Evolutionary conservation across 2,329 filamentous ascomycete species (phyloP), one percentile per base, ranked within the genome.

Genomic region (Amesomyces nigricolor): DNA sequence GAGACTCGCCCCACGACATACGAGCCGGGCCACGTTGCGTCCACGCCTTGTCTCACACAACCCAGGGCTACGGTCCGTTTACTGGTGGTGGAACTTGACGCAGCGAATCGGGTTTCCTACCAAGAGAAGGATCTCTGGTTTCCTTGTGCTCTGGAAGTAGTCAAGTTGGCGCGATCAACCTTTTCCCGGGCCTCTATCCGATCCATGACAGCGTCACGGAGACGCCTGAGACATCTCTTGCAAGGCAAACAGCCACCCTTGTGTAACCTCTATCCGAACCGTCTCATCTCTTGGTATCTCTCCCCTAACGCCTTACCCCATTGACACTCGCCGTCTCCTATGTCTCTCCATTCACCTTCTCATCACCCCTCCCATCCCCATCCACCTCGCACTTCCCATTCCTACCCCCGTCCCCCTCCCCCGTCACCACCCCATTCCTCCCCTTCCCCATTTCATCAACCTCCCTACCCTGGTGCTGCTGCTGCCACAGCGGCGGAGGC

Each of bases 401-500:
- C 37, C 22, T 19, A n/a, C 10, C 14, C 9, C 29, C 38, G 10
- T 16, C 19, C 37, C n/a, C n/a, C n/a, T n/a, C 2, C 22, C 7
- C 43, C 29, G 11, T 17, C 44, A 45, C 10, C 19, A 29, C 22
- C 19, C 16, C 40, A 35, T 22, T 17, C n/a, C 13, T 14, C 39
- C 17, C 37, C 16, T 46, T 32, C 29, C 42, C n/a, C 47, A 30
- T 14, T 17, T 16, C 32, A 16, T 16, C 13, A 16, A 6, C 38
- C 51, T 11, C 16, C 14, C 9, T 16, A 11, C 22, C 30, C 37
- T 11, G 17, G 17, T 19, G 17, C 53, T 16, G 19, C 38, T 38
- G 5, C 38, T 26, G 6, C 26, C 8, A 4, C 13, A 54, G 53
- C 5, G 54, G 53, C 46, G 60, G 65, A 39, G 63, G 63, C 22